A percentile compares a stretch with the other conserved stretches of the same genome.
Evolutionary conservation across 129 eudicot species (phyloP).

Genomic region (Escallonia rubra): DNA sequence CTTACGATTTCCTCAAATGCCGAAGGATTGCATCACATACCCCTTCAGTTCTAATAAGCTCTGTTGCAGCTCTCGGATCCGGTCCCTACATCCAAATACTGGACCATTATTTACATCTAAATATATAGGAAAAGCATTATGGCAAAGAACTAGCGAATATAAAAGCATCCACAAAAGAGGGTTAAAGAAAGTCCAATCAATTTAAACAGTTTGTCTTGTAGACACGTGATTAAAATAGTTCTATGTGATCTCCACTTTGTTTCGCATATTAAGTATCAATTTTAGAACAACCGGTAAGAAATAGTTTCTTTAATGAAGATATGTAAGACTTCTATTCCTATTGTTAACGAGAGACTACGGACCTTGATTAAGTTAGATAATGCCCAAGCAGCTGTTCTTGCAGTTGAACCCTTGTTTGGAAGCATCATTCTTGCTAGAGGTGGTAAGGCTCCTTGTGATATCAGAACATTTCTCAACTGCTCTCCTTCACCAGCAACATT

Average conservation of each 20-base stretch:
- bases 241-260: too few species aligned
- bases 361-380: conserved; percentile 95
- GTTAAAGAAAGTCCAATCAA: too few species aligned
- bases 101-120: too few species aligned
- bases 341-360: conserved; percentile 5
- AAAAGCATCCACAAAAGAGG: too few species aligned
- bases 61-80: conserved; percentile 82
- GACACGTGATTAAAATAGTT: too few species aligned
- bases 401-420: conserved; percentile 89
- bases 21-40: conserved; percentile 80
- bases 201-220: too few species aligned
- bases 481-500: conserved; percentile 98
- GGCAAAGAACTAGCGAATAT: too few species aligned
- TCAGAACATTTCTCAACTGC: conserved; percentile 68
- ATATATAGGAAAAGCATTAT: too few species aligned
- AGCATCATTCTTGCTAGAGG: conserved; percentile 97
- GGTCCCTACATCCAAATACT: conserved; percentile 69
- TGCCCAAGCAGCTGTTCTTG: conserved; percentile 96
- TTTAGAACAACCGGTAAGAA: too few species aligned
- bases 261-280: too few species aligned
- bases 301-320: too few species aligned
- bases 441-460: conserved; percentile 81
- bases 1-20: conserved; percentile 80
- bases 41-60: conserved; percentile 73
- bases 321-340: background rate